Evolutionary conservation across 805 yeast genomes (phyloP), one percentile per base, ranked within the genome.

Genomic region (Tetrapisispora phaffii): DNA sequence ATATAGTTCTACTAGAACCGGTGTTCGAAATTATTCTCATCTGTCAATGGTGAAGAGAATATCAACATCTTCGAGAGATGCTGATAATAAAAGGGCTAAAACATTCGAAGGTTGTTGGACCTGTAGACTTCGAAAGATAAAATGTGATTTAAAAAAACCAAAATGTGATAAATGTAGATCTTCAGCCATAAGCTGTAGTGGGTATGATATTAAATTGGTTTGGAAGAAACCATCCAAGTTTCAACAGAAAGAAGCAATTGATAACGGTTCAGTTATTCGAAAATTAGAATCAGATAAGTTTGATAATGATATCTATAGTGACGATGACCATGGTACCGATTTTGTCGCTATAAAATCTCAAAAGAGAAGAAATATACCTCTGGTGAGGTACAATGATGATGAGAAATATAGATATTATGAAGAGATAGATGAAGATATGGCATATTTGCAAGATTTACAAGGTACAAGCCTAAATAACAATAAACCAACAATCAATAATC

Each of bases 71-170:
- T 13, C 12, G 4, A 21, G 16, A 36, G 12, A 22, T 15, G 16
- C 16, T 16, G 16, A 23, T 3, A 36, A 8, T 15, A 36, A 36
- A 36, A 13, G 26, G 12, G 31, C 16, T 2, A 88, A 87, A 58
- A 80, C 93, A 0, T 87, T 85, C 57, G 79, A 85, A 0, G 96
- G 96, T 1, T 88, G 96, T 59, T 85, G 85, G 70, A 85, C 95
- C 0, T 87, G 96, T 56, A 72, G 96, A 37, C 68, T 80, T 15
- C 64, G 96, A 38, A 84, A 86, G 61, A 80, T 87, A 40, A 79
- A 84, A 47, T 88, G 96, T 62, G 95, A 86, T 59, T 67, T 83
- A 45, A 68, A 71, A 15, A 74, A 72, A 50, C 96, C 96, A 0
- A 59, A 66, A 13, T 88, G 96, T 63, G 58, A 63, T n/a, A 72